phyloP scores from a whole-genome alignment of 495 filamentous ascomycete genomes.

The Podospora pseudocomata region DNA sequence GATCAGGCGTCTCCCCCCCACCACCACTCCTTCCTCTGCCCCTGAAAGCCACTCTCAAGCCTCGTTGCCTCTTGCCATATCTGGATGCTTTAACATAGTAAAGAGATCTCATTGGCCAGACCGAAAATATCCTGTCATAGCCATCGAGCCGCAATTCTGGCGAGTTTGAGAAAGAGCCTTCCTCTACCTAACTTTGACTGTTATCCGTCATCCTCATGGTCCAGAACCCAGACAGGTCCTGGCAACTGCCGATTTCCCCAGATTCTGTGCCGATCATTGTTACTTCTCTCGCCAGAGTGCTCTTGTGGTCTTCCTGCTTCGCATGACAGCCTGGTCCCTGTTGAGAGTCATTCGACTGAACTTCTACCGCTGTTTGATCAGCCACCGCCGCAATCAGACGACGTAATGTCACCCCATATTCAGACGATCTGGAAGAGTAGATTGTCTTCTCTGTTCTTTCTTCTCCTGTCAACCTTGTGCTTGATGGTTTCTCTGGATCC shows the following conservation, averaged over 20 bases:
- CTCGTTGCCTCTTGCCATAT: background rate
- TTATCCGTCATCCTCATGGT: background rate
- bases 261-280: conserved; percentile 13
- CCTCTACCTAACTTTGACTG: background rate
- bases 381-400: conserved; percentile 14
- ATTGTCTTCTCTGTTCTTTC: background rate
- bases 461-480: background rate
- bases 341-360: conserved; percentile 11
- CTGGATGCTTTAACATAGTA: background rate
- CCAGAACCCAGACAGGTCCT: conserved; percentile 1
- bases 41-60: background rate
- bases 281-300: background rate
- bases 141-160: conserved; percentile 8
- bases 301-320: background rate
- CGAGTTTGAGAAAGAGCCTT: background rate
- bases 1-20: background rate
- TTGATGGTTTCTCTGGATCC: background rate
- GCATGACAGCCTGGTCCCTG: conserved; percentile 23
- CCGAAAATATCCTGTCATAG: background rate
- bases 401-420: conserved; percentile 10
- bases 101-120: background rate
- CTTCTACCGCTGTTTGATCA: conserved; percentile 28
- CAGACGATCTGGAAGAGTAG: conserved; percentile 20
- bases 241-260: conserved; percentile 11
- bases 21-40: background rate